Evolutionary conservation across 2,329 filamentous ascomycete genomes (phyloP).

Genomic region (Hansfordia pulvinata): DNA sequence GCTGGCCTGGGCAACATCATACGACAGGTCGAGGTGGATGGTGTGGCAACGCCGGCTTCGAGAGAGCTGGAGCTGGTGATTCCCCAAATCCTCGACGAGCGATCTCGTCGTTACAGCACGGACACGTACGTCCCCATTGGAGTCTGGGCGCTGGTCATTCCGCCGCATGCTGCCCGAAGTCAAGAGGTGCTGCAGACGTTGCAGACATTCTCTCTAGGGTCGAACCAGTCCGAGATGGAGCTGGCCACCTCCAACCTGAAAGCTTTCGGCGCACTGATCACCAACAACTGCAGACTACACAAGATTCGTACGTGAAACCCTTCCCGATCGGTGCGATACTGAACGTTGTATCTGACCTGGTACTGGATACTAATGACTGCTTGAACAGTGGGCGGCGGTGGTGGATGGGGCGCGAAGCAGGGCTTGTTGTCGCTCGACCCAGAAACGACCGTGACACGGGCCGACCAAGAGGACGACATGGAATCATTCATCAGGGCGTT

Average conservation of each 20-base stretch:
- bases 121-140: constrained; percentile 30
- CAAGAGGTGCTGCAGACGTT: too few relatives aligned
- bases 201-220: too few relatives aligned
- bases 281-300: constrained; percentile 32
- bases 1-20: constrained; percentile 70
- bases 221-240: constrained; percentile 11
- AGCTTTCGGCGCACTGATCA: constrained; percentile 21
- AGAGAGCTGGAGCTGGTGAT: constrained; percentile 57
- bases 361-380: constrained; percentile 8
- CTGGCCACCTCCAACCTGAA: constrained; percentile 12
- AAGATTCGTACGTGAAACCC: constrained; percentile 25
- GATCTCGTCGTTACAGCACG: constrained; percentile 12
- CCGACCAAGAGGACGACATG: constrained; percentile 37
- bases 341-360: constrained; percentile 3
- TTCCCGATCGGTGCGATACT: neutral
- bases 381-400: constrained; percentile 57
- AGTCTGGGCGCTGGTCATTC: constrained; percentile 62
- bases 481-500: constrained; percentile 38
- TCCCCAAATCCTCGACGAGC: constrained; percentile 37
- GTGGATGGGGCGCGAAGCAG: constrained; percentile 72
- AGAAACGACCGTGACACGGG: constrained; percentile 36
- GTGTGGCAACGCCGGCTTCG: constrained; percentile 45
- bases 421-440: constrained; percentile 70
- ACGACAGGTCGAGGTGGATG: constrained; percentile 40
- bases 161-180: constrained; percentile 22